Conservation (phyloP, 306 rosid species). For the Lathyrus aphaca region DNA sequence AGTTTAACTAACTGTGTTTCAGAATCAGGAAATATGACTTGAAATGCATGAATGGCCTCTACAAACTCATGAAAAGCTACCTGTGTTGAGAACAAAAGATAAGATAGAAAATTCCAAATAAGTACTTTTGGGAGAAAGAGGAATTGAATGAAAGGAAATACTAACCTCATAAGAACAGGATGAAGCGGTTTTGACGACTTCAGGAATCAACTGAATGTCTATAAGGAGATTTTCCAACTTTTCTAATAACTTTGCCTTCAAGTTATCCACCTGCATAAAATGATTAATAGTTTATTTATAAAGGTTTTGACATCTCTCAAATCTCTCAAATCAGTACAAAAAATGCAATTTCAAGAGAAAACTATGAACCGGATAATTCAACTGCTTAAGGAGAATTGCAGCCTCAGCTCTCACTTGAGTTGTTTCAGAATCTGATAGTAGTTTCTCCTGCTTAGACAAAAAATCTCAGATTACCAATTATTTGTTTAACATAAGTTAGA, state of each 20-base stretch:
- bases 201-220: conserved; percentile 64
- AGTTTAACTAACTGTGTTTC: conserved; percentile 62
- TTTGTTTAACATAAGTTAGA: conserved; percentile 14
- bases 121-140: conserved; percentile 10
- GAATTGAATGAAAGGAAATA: conserved; percentile 12
- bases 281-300: conserved; percentile 15
- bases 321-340: conserved; percentile 14
- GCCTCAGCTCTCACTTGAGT: conserved; percentile 93
- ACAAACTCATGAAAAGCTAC: conserved; percentile 67
- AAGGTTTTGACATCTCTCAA: neutral
- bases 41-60: conserved; percentile 76
- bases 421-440: conserved; percentile 86
- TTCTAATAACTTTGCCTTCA: conserved; percentile 73
- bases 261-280: conserved; percentile 66
- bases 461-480: conserved; percentile 33
- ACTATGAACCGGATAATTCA: conserved; percentile 71
- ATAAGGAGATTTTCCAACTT: conserved; percentile 69
- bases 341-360: conserved; percentile 5
- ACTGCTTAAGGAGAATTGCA: conserved; percentile 82
- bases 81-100: conserved; percentile 41
- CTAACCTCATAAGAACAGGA: conserved; percentile 65
- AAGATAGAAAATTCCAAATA: neutral
- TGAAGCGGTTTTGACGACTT: conserved; percentile 51
- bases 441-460: conserved; percentile 59
- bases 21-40: conserved; percentile 81